Evolutionary conservation across 345 rosid genomes (phyloP), one percentile per base, ranked within the genome.

Genomic region (Viola odorata): DNA sequence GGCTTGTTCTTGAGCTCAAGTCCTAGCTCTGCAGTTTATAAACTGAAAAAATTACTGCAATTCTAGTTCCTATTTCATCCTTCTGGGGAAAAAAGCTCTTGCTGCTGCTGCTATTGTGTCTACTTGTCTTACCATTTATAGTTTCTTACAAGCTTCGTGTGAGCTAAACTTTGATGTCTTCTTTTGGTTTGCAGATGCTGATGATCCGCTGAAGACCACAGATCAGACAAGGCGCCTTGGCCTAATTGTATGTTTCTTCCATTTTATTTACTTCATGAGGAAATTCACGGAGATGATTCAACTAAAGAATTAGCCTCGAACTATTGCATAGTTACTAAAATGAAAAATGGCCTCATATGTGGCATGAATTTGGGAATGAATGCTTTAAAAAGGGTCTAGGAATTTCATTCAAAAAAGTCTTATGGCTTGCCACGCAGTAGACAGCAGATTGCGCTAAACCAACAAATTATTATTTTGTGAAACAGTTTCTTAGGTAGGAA

Each of bases 171-270:
- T 44, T 51, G 36, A 41, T 61, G 53, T 37, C 12, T 12, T 55
- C 50, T 54, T 12, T 64, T 63, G 41, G 60, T 9, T 8, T 62
- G 77, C 82, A 94, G 99, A 94, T 73, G 50, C 84, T 6, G 97
- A 94, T 79, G 99, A 94, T 76, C 99, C 97, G 0, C 62, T 94
- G 84, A 94, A 88, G 86, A 88, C 95, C 10, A 90, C 92, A 1
- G 96, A 94, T 66, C 97, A 94, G 75, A 90, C 97, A 7, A 86
- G 96, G 75, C 85, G 69, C 57, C 97, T 94, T 60, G 97, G 99
- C 66, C 78, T 94, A 49, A 88, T 90, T 42, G 99, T 94, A 86
- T 53, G 86, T 50, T 44, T 37, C 45, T 60, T 50, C 55, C 11
- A 6, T 37, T 23, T 12, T 47, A 14, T 53, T 4, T 53, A 14